Evolutionary conservation across 345 rosid genomes (phyloP), one percentile per base, ranked within the genome.

Genomic region (Kandelia obovata): DNA sequence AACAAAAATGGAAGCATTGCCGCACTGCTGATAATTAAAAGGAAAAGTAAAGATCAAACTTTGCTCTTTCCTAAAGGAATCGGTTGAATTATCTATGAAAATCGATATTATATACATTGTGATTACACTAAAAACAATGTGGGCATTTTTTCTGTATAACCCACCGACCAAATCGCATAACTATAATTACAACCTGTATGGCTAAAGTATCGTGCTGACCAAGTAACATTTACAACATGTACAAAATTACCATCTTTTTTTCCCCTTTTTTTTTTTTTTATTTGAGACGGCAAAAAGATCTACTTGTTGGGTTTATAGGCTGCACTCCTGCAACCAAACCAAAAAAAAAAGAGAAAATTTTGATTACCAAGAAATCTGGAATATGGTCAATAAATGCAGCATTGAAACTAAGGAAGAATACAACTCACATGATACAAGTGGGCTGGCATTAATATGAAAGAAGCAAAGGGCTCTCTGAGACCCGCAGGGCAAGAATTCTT

Each of bases 251-350:
- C 70, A 63, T 57, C 51, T 53, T 64, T 7, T 7, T 34, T 6
- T 34, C 30, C 30, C 30, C 3, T 31, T 31, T 31, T 31, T 31
- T 31, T 31, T 31, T 31, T 32, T 32, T 23, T 1, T 68, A 51
- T 62, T 56, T 73, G 35, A 26, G 73, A 69, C 52, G 73, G 59
- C 30, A 15, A 82, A 83, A 84, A 78, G 79, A 81, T 71, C 46
- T 58, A 35, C 17, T 67, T 27, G 31, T 46, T 28, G 68, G 67
- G 56, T 62, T 43, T 17, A 26, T 58, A 43, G 56, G 4, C 80
- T 62, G 75, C 70, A 70, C 75, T 69, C 71, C 83, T 80, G 75
- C 80, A 66, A 58, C 28, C 31, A 57, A 43, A 13, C 3, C 3
- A 11, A 0, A 3, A 13, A 2, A 0, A 15, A 11, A 0, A 43